These are phyloP conservation scores for Nigrospora sphaerica DNA, from an alignment of 2,329 filamentous ascomycete species.

Conservation along the genomic window DNA sequence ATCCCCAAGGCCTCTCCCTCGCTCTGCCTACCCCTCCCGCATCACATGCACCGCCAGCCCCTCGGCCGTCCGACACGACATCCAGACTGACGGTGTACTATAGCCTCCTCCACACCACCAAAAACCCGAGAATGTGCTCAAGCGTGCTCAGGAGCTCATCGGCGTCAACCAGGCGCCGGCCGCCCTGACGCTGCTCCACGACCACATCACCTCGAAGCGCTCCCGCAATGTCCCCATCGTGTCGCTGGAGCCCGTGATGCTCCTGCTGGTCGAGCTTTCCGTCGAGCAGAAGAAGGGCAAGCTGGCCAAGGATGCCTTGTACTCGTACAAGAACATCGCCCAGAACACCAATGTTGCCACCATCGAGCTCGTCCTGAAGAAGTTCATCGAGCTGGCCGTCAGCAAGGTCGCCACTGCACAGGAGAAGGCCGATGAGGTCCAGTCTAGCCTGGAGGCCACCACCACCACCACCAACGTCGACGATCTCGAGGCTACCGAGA, in stretches of 20 bases:
- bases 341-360: constrained; percentile 98
- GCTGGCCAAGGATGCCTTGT: constrained; percentile 94
- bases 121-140: constrained; percentile 98
- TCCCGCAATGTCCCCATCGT: constrained; percentile 96
- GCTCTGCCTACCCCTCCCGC: background rate
- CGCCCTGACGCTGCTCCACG: constrained; percentile 90
- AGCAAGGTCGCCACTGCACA: constrained; percentile 94
- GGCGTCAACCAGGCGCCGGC: constrained; percentile 90
- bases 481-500: constrained; percentile 94
- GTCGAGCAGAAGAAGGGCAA: constrained; percentile 98
- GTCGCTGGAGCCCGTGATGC: constrained; percentile 95
- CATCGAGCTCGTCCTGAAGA: constrained; percentile 95
- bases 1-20: background rate
- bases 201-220: constrained; percentile 98
- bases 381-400: constrained; percentile 95
- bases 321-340: constrained; percentile 99
- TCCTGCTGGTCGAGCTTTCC: constrained; percentile 92
- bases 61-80: too few species aligned
- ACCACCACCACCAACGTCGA: constrained; percentile 71
- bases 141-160: constrained; percentile 97
- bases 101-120: constrained; percentile 94
- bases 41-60: background rate
- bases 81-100: too few species aligned
- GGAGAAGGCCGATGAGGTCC: constrained; percentile 90
- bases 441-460: constrained; percentile 75